These are phyloP conservation scores for Boletus eberwhitei DNA, from an alignment of 768 basidiomycete genomes.

Conservation along the genomic window DNA sequence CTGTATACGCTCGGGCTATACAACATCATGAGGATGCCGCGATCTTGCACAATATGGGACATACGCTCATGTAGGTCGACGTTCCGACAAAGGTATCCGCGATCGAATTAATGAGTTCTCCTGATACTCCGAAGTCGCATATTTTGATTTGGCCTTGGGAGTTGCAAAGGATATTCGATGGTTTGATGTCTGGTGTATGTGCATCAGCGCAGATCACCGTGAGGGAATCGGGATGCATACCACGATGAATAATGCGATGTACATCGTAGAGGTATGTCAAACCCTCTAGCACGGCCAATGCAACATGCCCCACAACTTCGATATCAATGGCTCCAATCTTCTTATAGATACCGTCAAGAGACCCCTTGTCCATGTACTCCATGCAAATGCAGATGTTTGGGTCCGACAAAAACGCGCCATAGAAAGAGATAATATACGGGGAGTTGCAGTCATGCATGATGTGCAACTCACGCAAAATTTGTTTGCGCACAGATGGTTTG, in stretches of 20 bases:
- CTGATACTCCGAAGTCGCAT: conserved; percentile 98
- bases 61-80: conserved; percentile 98
- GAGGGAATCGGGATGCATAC: conserved; percentile 45
- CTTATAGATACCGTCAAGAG: conserved; percentile 94
- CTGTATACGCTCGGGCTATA: conserved; percentile 97
- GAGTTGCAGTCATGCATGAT: conserved; percentile 99
- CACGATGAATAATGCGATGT: conserved; percentile 97
- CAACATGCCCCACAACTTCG: conserved; percentile 88
- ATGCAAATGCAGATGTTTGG: conserved; percentile 99
- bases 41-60: conserved; percentile 29
- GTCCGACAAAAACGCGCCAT: conserved; percentile 93
- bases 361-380: conserved; percentile 95
- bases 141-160: conserved; percentile 97
- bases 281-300: conserved; percentile 92
- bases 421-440: conserved; percentile 93
- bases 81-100: conserved; percentile 99
- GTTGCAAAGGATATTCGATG: conserved; percentile 95
- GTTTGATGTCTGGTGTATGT: conserved; percentile 82
- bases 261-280: conserved; percentile 96
- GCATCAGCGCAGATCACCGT: conserved; percentile 14
- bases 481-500: conserved; percentile 93
- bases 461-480: conserved; percentile 95
- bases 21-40: conserved; percentile 13
- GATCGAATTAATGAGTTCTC: conserved; percentile 97
- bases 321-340: conserved; percentile 92